Base-by-base conservation (phyloP, 768 basidiomycete genomes). In the Porphyrellus cyaneotinctus region DNA sequence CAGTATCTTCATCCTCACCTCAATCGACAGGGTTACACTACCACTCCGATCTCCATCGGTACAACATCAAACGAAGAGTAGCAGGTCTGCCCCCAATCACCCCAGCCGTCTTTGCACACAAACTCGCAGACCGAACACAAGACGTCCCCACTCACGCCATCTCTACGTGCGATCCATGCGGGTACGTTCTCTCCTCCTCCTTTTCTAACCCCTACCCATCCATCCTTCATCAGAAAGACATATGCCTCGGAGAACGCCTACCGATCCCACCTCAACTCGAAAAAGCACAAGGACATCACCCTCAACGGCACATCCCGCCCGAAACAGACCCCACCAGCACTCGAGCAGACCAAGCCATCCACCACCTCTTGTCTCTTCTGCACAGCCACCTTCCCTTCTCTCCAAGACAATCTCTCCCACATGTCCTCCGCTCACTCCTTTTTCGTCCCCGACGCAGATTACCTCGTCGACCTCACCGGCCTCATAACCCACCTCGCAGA, bases 41-140 rank as follows among this genome's bases (percentile, higher is more conserved):
- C 70, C 83, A 84, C 57, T 91, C 91, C 23, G 97, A 99, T 70
- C 88, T 90, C 69, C 97, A 99, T 74, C 78, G 94, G 48, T 99
- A 99, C 73, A 99, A 99, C 66, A 92, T 97, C 85, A 95, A 95
- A 76, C 88, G 95, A 58, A 84, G 93, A 26, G 89, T 98, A 17
- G 95, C 95, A 2, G 83, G 80, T 6, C 79, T 99, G 2, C 88
- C 91, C 10, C 94, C 95, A 2, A 83, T 99, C 62, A 85, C 83
- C 53, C 80, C 78, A 0, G 71, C 77, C 8, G 60, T 85, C 2
- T 99, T 97, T 73, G 87, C 94, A 61, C 82, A 91, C 63, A 98
- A 97, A 64, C 87, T 97, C 13, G 66, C 87, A 26, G 89, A 95
- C 57, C 74, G 91, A 59, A 75, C 82, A 15, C 77, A 82, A 39